Conservation (phyloP, 345 rosid genomes). For the Abelmoschus esculentus region DNA sequence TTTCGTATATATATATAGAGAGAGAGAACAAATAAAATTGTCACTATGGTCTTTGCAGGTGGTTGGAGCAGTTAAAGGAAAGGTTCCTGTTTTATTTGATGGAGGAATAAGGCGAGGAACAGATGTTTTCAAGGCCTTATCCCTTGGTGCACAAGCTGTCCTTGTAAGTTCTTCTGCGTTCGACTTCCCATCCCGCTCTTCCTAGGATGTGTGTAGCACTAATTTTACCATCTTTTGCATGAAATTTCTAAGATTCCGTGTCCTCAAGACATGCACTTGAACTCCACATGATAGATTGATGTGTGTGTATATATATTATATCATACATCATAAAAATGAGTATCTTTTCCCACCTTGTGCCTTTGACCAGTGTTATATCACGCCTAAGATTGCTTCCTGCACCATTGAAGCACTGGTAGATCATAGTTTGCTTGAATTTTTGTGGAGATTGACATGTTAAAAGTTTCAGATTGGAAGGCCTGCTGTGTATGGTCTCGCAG, state of each 20-base stretch:
- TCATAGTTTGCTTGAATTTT: neutral
- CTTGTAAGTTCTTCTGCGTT: constrained; percentile 42
- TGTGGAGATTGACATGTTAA: neutral
- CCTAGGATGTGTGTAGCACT: too few species aligned
- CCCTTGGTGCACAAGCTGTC: constrained; percentile 83
- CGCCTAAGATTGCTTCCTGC: too few species aligned
- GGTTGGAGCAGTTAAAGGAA: constrained; percentile 62
- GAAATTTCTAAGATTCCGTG: too few species aligned
- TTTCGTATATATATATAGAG: neutral
- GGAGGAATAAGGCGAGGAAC: constrained; percentile 88
- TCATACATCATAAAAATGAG: too few species aligned
- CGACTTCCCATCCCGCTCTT: too few species aligned
- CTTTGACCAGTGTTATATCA: neutral
- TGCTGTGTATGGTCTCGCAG: constrained; percentile 60
- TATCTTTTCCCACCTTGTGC: too few species aligned
- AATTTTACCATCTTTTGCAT: too few species aligned
- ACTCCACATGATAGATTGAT: too few species aligned
- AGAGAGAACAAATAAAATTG: too few species aligned
- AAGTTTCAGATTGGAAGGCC: constrained; percentile 84
- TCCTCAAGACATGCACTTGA: too few species aligned
- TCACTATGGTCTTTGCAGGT: constrained; percentile 33
- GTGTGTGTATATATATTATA: neutral
- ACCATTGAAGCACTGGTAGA: too few species aligned
- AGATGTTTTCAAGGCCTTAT: constrained; percentile 79
- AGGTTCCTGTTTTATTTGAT: constrained; percentile 66